Percentiles rank a stretch among this genome's conserved stretches.
Evolutionary conservation across 2,329 filamentous ascomycete genomes (phyloP).

Genomic region (Beauveria sp.): DNA sequence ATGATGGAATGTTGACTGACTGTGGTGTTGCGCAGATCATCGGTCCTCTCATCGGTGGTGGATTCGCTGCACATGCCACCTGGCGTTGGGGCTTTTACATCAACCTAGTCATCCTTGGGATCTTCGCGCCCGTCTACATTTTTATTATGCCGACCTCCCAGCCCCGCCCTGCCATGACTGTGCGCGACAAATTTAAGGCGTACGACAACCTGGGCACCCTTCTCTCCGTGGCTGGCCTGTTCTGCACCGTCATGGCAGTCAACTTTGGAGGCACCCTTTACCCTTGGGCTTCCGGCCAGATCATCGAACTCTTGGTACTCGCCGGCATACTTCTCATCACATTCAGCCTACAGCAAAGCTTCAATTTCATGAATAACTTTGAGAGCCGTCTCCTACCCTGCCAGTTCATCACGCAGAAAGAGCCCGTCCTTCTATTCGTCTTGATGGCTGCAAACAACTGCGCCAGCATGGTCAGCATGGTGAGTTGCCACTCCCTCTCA

Average conservation of each 20-base stretch:
- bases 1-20: too few species aligned
- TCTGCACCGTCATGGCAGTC: slow-evolving; percentile 35
- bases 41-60: slow-evolving; percentile 39
- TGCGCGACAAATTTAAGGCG: slow-evolving; percentile 18
- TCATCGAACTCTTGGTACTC: slow-evolving; percentile 37
- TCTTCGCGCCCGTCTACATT: slow-evolving; percentile 15
- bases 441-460: slow-evolving; percentile 19
- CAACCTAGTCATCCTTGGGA: slow-evolving; percentile 38
- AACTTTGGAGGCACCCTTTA: slow-evolving; percentile 39
- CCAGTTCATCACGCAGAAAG: slow-evolving; percentile 32
- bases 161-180: slow-evolving; percentile 13
- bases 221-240: slow-evolving; percentile 32
- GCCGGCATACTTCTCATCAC: slow-evolving; percentile 27
- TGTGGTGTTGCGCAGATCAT: slow-evolving; percentile 20
- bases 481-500: too few species aligned
- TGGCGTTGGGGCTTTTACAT: slow-evolving; percentile 36
- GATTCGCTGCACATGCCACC: slow-evolving; percentile 28
- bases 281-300: slow-evolving; percentile 32
- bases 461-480: not conserved
- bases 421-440: slow-evolving; percentile 35
- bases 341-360: slow-evolving; percentile 27
- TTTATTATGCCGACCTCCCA: slow-evolving; percentile 19
- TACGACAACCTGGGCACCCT: slow-evolving; percentile 36
- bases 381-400: slow-evolving; percentile 36
- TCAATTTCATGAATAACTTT: slow-evolving; percentile 14